phyloP scores from a whole-genome alignment of 2,329 filamentous ascomycete genomes.

The Epichloe sp. region DNA sequence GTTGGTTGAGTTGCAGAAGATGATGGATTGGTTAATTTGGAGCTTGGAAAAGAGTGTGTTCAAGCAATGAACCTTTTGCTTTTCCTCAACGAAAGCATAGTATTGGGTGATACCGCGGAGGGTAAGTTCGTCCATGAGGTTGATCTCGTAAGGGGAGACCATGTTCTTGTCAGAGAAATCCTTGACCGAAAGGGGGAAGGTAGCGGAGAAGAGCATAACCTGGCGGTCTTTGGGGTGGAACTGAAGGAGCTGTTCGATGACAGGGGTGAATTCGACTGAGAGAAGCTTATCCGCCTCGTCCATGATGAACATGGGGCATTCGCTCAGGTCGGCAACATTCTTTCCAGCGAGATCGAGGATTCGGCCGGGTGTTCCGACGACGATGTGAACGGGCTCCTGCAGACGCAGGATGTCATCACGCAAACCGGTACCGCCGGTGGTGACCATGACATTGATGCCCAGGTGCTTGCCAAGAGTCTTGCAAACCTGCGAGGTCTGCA shows the following conservation, averaged over 20 bases:
- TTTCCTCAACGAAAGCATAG: constrained; percentile 98
- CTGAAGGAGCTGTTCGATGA: constrained; percentile 88
- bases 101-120: constrained; percentile 97
- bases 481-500: constrained; percentile 98
- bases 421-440: constrained; percentile 86
- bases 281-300: constrained; percentile 97
- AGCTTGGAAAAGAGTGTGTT: constrained; percentile 98
- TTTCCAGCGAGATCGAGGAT: constrained; percentile 95
- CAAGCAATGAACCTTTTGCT: constrained; percentile 96
- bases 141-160: constrained; percentile 93
- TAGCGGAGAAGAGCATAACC: constrained; percentile 98
- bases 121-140: constrained; percentile 98
- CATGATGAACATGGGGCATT: constrained; percentile 98
- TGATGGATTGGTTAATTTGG: constrained; percentile 99
- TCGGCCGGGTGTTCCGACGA: constrained; percentile 91
- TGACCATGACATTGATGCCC: constrained; percentile 97
- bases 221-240: constrained; percentile 97
- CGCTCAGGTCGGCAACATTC: constrained; percentile 87
- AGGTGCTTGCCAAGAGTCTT: constrained; percentile 97
- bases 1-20: constrained; percentile 99
- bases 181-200: constrained; percentile 94
- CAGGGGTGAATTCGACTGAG: constrained; percentile 90
- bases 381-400: constrained; percentile 88
- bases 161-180: constrained; percentile 98
- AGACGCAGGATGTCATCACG: constrained; percentile 95